phyloP scores from a whole-genome alignment of 2,329 filamentous ascomycete species.

The Pestalotiopsis sp. region DNA sequence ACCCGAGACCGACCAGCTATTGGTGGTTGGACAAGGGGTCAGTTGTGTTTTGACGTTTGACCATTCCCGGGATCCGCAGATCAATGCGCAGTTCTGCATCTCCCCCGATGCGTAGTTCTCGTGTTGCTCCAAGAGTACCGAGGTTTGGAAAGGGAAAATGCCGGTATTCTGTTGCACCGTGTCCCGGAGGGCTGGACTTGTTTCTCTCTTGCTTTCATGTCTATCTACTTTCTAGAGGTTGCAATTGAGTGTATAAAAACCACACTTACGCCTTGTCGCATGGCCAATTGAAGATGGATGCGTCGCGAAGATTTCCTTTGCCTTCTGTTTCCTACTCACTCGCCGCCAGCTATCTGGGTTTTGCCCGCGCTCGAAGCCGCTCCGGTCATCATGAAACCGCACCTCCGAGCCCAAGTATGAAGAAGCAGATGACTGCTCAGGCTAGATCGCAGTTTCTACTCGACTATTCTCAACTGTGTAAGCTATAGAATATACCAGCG shows the following conservation, averaged over 20 bases:
- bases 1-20: neutral
- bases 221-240: neutral
- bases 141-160: neutral
- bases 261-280: neutral
- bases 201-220: neutral
- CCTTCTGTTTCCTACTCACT: neutral
- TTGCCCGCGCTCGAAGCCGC: neutral
- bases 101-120: neutral
- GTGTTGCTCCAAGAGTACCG: neutral
- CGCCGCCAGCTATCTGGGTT: neutral
- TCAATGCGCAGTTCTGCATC: neutral
- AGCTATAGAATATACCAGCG: neutral
- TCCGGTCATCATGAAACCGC: neutral
- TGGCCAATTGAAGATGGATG: neutral
- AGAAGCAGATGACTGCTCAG: neutral
- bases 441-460: neutral
- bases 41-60: neutral
- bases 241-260: neutral
- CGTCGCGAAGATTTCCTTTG: neutral
- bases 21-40: neutral
- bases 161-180: neutral
- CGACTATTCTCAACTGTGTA: constrained; percentile 1
- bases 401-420: neutral
- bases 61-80: neutral
- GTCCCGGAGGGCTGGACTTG: neutral